phyloP scores from a whole-genome alignment of 768 basidiomycete genomes.

The Boletales sp. region DNA sequence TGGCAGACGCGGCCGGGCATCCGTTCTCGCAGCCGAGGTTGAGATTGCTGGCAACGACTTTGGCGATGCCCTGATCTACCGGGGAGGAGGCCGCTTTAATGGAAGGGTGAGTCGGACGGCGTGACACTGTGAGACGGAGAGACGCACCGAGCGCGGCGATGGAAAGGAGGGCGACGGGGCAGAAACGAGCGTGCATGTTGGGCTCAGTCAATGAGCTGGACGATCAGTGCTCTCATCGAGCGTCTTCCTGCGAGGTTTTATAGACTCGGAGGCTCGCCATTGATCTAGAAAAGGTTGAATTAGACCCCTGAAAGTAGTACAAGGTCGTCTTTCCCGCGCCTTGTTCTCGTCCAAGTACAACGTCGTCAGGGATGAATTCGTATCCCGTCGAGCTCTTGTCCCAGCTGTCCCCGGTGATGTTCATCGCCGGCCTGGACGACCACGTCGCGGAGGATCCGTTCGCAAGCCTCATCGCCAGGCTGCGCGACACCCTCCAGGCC shows the following conservation, averaged over 20 bases:
- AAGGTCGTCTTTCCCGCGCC: not conserved
- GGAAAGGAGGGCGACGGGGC: conserved; percentile 16
- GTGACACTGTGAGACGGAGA: not conserved
- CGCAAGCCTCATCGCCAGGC: conserved; percentile 48
- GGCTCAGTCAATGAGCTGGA: conserved; percentile 12
- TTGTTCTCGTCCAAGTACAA: not conserved
- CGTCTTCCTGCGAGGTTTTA: too few species aligned
- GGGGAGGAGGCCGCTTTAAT: conserved; percentile 20
- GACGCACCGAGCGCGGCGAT: conserved; percentile 19
- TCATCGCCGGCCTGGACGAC: conserved; percentile 72
- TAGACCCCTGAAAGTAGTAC: not conserved
- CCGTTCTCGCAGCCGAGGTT: conserved; percentile 23
- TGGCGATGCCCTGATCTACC: conserved; percentile 17
- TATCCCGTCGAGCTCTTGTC: conserved; percentile 86
- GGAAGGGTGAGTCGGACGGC: not conserved
- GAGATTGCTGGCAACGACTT: conserved; percentile 20
- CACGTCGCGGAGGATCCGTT: conserved; percentile 53
- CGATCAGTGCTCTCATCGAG: not conserved
- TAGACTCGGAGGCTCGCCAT: too few species aligned
- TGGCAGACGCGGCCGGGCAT: conserved; percentile 15
- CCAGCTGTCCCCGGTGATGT: conserved; percentile 93
- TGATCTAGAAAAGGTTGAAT: too few species aligned
- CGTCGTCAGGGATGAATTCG: conserved; percentile 65
- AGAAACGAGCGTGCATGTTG: conserved; percentile 21
- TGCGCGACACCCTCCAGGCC: conserved; percentile 64